A percentile compares a stretch with the other conserved stretches of the same genome.
Conservation (phyloP, 192 early-diverging fungal genomes). For the Powellomyces hirtus region DNA sequence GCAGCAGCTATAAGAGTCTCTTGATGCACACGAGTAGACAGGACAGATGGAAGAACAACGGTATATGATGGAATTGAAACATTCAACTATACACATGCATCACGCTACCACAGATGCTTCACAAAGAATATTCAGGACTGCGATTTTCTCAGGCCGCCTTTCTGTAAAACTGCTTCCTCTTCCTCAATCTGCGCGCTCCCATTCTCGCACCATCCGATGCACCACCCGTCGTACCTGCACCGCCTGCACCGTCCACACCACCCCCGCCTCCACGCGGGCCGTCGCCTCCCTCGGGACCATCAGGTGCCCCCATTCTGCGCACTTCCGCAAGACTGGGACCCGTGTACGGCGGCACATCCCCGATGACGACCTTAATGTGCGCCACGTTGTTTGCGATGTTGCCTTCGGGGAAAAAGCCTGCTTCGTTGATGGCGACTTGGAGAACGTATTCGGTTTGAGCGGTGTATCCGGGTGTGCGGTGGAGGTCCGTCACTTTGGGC, state of each 20-base stretch:
- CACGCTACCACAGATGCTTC: too few species aligned
- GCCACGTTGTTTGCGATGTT: conserved; percentile 19
- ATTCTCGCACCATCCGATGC: too few species aligned
- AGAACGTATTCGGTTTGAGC: conserved; percentile 21
- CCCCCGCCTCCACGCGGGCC: background rate
- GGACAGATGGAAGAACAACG: too few species aligned
- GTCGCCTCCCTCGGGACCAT: background rate
- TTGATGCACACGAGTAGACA: too few species aligned
- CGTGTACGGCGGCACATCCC: conserved; percentile 14
- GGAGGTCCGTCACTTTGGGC: conserved; percentile 24
- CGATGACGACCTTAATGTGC: conserved; percentile 14
- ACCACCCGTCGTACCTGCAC: background rate
- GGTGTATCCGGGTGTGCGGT: conserved; percentile 6
- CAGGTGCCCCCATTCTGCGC: background rate
- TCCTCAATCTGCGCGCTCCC: too few species aligned
- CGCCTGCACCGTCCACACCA: background rate
- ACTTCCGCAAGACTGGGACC: conserved; percentile 19
- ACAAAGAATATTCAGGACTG: too few species aligned
- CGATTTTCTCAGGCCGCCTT: too few species aligned
- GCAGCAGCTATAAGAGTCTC: too few species aligned
- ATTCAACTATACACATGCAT: too few species aligned
- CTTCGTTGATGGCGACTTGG: conserved; percentile 24
- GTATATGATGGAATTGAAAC: too few species aligned
- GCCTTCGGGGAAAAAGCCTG: conserved; percentile 34
- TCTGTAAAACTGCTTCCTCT: too few species aligned